phyloP scores from a whole-genome alignment of 202 grass and related monocot species.

The Panicum hallii region DNA sequence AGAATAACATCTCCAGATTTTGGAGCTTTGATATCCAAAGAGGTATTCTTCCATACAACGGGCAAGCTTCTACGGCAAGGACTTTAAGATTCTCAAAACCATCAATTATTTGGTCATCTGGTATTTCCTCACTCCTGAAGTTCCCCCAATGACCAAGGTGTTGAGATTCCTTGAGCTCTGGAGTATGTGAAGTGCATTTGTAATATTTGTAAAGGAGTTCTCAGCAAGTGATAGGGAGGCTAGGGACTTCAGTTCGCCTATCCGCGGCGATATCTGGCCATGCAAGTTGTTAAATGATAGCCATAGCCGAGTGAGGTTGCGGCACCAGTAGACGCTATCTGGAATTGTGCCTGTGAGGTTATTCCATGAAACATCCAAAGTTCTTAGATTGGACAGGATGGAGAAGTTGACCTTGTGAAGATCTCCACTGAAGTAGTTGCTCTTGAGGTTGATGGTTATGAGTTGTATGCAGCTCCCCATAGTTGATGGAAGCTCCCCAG shows the following conservation, averaged over 20 bases:
- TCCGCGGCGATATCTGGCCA: slow-evolving; percentile 49
- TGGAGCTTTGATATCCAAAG: slow-evolving; percentile 53
- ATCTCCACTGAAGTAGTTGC: slow-evolving; percentile 22
- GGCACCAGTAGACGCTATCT: slow-evolving; percentile 47
- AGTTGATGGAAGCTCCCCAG: background rate
- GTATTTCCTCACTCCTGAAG: slow-evolving; percentile 48
- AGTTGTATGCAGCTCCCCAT: background rate
- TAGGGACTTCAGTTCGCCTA: slow-evolving; percentile 41
- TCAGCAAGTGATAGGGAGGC: slow-evolving; percentile 42
- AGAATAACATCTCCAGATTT: slow-evolving; percentile 51
- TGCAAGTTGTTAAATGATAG: slow-evolving; percentile 54
- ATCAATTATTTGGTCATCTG: slow-evolving; percentile 34
- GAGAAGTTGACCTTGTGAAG: slow-evolving; percentile 37
- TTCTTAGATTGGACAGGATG: slow-evolving; percentile 38
- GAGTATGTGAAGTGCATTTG: slow-evolving; percentile 52
- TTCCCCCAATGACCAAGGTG: slow-evolving; percentile 36
- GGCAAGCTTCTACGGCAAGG: slow-evolving; percentile 27
- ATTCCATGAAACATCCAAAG: slow-evolving; percentile 32
- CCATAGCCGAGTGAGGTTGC: slow-evolving; percentile 43
- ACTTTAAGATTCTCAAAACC: slow-evolving; percentile 65
- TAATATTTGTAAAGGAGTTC: slow-evolving; percentile 54
- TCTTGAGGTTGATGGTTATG: background rate
- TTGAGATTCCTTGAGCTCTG: slow-evolving; percentile 48
- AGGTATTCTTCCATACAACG: slow-evolving; percentile 56
- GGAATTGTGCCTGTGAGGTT: slow-evolving; percentile 50